Evolutionary conservation across 176 grass and related monocot genomes (phyloP).

Genomic region (Hsuehochloa calcarea): DNA sequence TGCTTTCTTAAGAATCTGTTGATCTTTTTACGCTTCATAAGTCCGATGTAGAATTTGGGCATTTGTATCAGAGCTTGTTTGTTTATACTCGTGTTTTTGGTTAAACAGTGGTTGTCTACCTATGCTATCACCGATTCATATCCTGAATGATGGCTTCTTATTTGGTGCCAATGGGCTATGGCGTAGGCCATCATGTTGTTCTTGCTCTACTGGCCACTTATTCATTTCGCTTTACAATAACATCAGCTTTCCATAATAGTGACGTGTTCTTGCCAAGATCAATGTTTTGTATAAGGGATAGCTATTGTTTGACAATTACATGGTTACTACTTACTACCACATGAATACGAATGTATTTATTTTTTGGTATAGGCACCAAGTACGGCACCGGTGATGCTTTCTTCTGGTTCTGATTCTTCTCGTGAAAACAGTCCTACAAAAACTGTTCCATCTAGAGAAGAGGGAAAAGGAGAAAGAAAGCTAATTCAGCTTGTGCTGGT

Average conservation of each 20-base stretch:
- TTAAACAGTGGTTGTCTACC: not conserved
- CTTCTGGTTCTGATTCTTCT: constrained; percentile 66
- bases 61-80: not conserved
- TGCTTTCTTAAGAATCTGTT: not conserved
- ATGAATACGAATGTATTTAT: not conserved
- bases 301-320: not conserved
- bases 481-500: constrained; percentile 23
- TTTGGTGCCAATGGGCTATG: not conserved
- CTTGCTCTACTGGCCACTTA: not conserved
- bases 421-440: constrained; percentile 49
- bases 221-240: not conserved
- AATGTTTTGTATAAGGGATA: not conserved
- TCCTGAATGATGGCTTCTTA: not conserved
- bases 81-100: not conserved
- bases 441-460: constrained; percentile 27
- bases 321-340: not conserved
- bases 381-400: constrained; percentile 46
- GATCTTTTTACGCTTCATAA: not conserved
- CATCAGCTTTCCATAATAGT: not conserved
- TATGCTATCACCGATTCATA: not conserved
- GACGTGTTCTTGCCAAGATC: not conserved
- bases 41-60: not conserved
- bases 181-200: not conserved
- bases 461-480: constrained; percentile 23
- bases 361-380: constrained; percentile 51